Conservation (phyloP, 2,329 filamentous ascomycete genomes). For the Talaromyces sp. region DNA sequence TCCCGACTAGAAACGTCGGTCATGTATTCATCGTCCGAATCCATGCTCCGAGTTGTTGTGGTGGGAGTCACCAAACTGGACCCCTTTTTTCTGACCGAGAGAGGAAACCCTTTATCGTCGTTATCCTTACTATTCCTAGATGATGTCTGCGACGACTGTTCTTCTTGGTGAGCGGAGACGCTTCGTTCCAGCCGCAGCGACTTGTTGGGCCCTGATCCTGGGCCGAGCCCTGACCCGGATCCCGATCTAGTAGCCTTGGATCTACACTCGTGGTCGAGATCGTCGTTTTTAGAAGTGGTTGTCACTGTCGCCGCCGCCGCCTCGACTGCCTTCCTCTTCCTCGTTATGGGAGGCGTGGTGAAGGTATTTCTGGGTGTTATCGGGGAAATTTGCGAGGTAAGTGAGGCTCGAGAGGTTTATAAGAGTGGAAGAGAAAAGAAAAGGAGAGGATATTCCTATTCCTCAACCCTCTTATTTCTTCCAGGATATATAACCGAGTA, state of each 20-base stretch:
- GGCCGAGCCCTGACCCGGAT: slow-evolving; percentile 19
- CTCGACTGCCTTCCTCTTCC: slow-evolving; percentile 52
- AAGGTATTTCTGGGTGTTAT: slow-evolving; percentile 18
- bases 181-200: slow-evolving; percentile 22
- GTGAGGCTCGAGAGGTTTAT: neutral
- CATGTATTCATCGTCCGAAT: slow-evolving; percentile 93
- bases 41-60: slow-evolving; percentile 60
- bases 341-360: slow-evolving; percentile 51
- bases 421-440: neutral
- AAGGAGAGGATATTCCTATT: neutral
- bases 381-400: neutral
- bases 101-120: slow-evolving; percentile 10
- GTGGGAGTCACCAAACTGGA: slow-evolving; percentile 38
- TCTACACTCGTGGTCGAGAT: slow-evolving; percentile 19
- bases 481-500: neutral
- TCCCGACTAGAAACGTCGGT: slow-evolving; percentile 70
- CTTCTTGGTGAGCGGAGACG: slow-evolving; percentile 12
- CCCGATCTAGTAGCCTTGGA: neutral
- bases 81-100: slow-evolving; percentile 22
- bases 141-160: neutral
- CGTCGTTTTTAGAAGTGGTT: slow-evolving; percentile 17
- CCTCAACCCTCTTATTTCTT: neutral
- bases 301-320: slow-evolving; percentile 26
- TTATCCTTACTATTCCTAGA: neutral
- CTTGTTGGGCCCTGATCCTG: slow-evolving; percentile 24